These are phyloP conservation scores for Diplotaxis tenuifolia DNA, from an alignment of 345 rosid species.

Conservation along the genomic window DNA sequence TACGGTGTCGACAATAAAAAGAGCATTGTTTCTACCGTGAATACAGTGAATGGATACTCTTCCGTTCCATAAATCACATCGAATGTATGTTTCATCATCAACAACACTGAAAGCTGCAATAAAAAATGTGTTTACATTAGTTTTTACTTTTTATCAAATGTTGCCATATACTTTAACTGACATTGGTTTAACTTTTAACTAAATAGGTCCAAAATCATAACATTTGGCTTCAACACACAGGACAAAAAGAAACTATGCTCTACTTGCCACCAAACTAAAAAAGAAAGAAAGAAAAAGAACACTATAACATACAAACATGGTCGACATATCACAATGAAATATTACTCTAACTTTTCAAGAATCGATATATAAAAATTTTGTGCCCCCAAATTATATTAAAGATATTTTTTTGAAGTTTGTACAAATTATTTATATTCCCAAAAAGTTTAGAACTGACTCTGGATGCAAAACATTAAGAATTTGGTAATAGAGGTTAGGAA, in stretches of 20 bases:
- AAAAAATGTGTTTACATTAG: neutral
- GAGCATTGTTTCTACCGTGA: conserved; percentile 48
- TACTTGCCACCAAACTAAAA: neutral
- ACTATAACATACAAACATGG: neutral
- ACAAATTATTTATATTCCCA: neutral
- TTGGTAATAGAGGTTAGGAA: conserved; percentile 1
- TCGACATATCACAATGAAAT: neutral
- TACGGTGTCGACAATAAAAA: neutral
- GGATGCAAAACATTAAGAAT: neutral
- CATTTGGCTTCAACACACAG: neutral
- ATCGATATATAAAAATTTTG: neutral
- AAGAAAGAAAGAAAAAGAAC: neutral
- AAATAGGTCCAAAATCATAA: neutral
- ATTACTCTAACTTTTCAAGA: neutral
- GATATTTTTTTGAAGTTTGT: neutral
- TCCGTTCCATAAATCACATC: conserved; percentile 51
- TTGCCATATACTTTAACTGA: neutral
- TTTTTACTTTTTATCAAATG: neutral
- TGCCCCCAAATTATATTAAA: neutral
- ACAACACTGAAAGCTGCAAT: conserved; percentile 60
- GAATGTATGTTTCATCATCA: conserved; percentile 65
- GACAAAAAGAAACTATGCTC: neutral
- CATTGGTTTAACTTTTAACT: neutral
- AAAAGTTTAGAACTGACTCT: neutral
- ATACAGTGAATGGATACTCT: conserved; percentile 69